A percentile compares a stretch with the other conserved stretches of the same genome.
Evolutionary conservation across 140 eudicot genomes (phyloP).

Genomic region (Anethum foeniculum): DNA sequence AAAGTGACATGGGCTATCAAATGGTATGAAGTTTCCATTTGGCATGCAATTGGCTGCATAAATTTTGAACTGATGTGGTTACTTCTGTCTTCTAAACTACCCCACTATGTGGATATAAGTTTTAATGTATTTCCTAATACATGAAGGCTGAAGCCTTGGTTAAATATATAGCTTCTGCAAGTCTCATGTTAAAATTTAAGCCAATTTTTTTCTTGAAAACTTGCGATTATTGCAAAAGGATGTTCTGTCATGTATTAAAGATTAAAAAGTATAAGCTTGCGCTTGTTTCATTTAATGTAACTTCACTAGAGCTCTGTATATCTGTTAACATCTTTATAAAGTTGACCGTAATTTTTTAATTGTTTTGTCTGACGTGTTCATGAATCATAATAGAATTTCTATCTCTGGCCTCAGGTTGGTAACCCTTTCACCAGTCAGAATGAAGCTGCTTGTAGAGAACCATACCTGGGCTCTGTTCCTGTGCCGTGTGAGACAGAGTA

Average conservation of each 20-base stretch:
- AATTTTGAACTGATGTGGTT: neutral
- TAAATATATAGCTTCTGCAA: neutral
- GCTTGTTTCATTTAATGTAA: neutral
- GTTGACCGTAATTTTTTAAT: neutral
- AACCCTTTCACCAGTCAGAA: slow-evolving; percentile 30
- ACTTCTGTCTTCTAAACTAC: neutral
- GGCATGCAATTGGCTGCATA: neutral
- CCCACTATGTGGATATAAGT: neutral
- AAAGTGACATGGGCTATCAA: slow-evolving; percentile 1
- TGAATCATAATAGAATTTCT: neutral
- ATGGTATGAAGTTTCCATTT: neutral
- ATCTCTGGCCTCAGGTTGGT: slow-evolving; percentile 32
- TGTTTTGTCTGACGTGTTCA: neutral
- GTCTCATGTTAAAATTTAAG: neutral
- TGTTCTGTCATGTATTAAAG: neutral
- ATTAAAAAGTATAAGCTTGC: neutral
- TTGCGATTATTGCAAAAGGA: neutral
- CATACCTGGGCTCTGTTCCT: slow-evolving; percentile 14
- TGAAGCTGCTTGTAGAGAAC: slow-evolving; percentile 3
- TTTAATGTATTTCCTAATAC: neutral
- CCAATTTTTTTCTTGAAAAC: neutral
- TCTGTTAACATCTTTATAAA: neutral
- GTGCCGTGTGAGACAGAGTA: slow-evolving; percentile 27
- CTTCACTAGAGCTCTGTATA: neutral
- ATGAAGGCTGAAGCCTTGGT: neutral